phyloP scores from a whole-genome alignment of 164 flowering plant species.

The Sedum album region DNA sequence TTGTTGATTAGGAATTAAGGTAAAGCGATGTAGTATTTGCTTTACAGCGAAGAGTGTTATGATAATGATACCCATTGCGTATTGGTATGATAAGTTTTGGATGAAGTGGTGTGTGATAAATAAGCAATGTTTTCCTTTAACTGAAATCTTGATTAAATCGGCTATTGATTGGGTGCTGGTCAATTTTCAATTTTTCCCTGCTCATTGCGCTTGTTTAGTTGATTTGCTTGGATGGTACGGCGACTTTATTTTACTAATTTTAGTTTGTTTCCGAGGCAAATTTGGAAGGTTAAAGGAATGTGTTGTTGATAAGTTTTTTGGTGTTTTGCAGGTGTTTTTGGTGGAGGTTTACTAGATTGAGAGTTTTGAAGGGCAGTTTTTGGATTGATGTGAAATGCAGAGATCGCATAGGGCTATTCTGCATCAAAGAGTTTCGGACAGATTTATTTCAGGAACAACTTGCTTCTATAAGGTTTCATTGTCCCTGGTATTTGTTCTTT shows the following conservation, averaged over 20 bases:
- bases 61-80: background rate
- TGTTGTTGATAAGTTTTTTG: background rate
- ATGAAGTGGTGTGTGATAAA: too few relatives aligned
- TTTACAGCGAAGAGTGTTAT: background rate
- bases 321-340: background rate
- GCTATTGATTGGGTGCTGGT: background rate
- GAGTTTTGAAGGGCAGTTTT: background rate
- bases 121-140: background rate
- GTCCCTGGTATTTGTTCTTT: constrained; percentile 52
- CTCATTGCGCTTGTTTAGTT: background rate
- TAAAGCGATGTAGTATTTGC: background rate
- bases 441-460: constrained; percentile 30
- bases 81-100: background rate
- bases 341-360: background rate
- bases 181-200: too few relatives aligned
- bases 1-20: background rate
- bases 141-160: background rate
- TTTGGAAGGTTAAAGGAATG: background rate
- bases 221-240: background rate
- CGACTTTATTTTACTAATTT: background rate
- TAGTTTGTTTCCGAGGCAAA: background rate
- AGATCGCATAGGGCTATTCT: constrained; percentile 88
- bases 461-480: constrained; percentile 49
- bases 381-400: constrained; percentile 86
- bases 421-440: constrained; percentile 57